Percentiles rank a stretch among this genome's conserved stretches.
These are phyloP conservation scores for Colletotrichum kahawae DNA, from an alignment of 2,329 filamentous ascomycete genomes.

Conservation along the genomic window DNA sequence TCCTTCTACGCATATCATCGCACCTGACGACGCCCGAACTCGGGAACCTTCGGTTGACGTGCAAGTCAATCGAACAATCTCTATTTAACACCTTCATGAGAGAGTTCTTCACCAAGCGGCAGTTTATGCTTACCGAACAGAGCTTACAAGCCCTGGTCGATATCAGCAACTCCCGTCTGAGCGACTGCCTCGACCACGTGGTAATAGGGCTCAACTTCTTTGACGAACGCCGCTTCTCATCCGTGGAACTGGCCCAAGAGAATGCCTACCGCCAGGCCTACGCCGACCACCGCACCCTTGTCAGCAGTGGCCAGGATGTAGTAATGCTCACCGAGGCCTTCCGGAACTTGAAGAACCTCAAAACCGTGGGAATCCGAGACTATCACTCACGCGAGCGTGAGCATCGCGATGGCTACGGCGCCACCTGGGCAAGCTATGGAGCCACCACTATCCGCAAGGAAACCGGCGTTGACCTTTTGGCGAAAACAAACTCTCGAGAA, in stretches of 20 bases:
- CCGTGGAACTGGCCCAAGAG: conserved; percentile 12
- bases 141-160: conserved; percentile 61
- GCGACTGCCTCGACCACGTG: conserved; percentile 45
- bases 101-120: conserved; percentile 70
- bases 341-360: conserved; percentile 55
- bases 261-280: conserved; percentile 23
- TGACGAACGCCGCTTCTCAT: conserved; percentile 4
- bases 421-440: conserved; percentile 62
- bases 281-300: conserved; percentile 33
- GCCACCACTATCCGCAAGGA: conserved; percentile 39
- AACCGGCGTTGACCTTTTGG: conserved; percentile 32
- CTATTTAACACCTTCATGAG: conserved; percentile 61
- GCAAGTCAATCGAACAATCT: conserved; percentile 57
- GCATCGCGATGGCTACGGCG: conserved; percentile 48
- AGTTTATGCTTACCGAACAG: conserved; percentile 66
- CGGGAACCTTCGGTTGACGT: conserved; percentile 57
- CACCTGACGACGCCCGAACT: conserved; percentile 62
- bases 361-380: conserved; percentile 64
- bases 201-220: conserved; percentile 51
- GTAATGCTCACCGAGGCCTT: conserved; percentile 64
- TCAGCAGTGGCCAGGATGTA: conserved; percentile 49
- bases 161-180: conserved; percentile 54
- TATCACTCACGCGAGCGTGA: conserved; percentile 53
- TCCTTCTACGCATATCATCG: conserved; percentile 60
- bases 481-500: not conserved